Evolutionary conservation across 2,329 filamentous ascomycete genomes (phyloP).

Genomic region (Exophiala mesophila): DNA sequence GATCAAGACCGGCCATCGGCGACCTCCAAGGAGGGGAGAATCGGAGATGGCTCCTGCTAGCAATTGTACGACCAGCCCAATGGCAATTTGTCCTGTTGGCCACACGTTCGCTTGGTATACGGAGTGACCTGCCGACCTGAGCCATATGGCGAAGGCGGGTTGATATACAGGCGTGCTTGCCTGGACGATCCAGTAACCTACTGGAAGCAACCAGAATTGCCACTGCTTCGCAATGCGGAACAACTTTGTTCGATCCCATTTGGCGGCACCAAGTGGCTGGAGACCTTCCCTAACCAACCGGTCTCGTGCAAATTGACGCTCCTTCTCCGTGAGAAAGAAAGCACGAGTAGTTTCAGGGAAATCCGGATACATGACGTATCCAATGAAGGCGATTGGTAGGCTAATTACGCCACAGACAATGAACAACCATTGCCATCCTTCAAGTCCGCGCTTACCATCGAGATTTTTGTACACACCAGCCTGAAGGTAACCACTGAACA

Average conservation of each 20-base stretch:
- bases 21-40: conserved; percentile 13
- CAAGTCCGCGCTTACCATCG: conserved; percentile 44
- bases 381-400: conserved; percentile 37
- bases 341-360: conserved; percentile 41
- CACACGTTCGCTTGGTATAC: conserved; percentile 44
- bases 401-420: conserved; percentile 56
- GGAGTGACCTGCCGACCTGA: conserved; percentile 35
- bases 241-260: conserved; percentile 32
- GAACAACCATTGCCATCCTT: conserved; percentile 54
- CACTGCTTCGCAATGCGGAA: conserved; percentile 38
- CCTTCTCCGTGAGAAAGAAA: conserved; percentile 36
- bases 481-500: conserved; percentile 55
- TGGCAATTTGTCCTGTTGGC: conserved; percentile 40
- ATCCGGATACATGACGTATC: conserved; percentile 39
- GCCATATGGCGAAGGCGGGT: conserved; percentile 41
- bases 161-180: conserved; percentile 36
- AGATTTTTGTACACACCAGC: conserved; percentile 51
- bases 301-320: conserved; percentile 23
- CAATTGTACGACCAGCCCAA: conserved; percentile 36
- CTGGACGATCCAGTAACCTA: conserved; percentile 39
- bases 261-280: conserved; percentile 35
- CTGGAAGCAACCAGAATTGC: conserved; percentile 43
- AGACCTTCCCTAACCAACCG: conserved; percentile 35
- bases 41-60: conserved; percentile 18
- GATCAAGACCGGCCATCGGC: conserved; percentile 12